Conservation (phyloP, 257 asterid genomes). For the Primulina huaijiensis region DNA sequence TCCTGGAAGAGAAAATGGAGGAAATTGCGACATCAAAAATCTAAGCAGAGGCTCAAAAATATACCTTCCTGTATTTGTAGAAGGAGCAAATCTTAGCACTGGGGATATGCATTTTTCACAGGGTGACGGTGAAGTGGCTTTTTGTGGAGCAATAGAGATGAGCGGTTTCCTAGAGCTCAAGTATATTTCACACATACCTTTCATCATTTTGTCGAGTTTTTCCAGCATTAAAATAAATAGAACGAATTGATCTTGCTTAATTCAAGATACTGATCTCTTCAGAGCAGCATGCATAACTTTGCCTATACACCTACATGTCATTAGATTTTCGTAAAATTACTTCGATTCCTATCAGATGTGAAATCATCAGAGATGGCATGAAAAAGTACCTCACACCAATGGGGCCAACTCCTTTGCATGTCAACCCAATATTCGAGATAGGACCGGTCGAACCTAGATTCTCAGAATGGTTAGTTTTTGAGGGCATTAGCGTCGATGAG, state of each 20-base stretch:
- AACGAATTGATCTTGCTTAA: background rate
- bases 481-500: conserved; percentile 96
- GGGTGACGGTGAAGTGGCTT: conserved; percentile 94
- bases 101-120: conserved; percentile 99
- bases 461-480: conserved; percentile 94
- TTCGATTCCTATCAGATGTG: conserved; percentile 49
- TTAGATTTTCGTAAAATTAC: background rate
- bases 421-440: conserved; percentile 90
- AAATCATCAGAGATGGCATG: conserved; percentile 90
- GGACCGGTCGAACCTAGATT: conserved; percentile 92
- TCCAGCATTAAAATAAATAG: background rate
- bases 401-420: conserved; percentile 90
- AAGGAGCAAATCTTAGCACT: conserved; percentile 93
- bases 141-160: conserved; percentile 98
- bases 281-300: background rate
- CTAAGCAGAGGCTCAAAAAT: conserved; percentile 91
- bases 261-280: background rate
- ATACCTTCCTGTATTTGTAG: conserved; percentile 93
- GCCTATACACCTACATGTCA: background rate
- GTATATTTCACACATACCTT: conserved; percentile 40
- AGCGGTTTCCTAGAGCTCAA: conserved; percentile 97
- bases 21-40: conserved; percentile 90
- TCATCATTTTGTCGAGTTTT: background rate
- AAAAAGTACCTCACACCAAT: conserved; percentile 90
- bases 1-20: conserved; percentile 97